Evolutionary conservation across 1,284 basidiomycete species (phyloP).

Genomic region (Puccinia hordei): DNA sequence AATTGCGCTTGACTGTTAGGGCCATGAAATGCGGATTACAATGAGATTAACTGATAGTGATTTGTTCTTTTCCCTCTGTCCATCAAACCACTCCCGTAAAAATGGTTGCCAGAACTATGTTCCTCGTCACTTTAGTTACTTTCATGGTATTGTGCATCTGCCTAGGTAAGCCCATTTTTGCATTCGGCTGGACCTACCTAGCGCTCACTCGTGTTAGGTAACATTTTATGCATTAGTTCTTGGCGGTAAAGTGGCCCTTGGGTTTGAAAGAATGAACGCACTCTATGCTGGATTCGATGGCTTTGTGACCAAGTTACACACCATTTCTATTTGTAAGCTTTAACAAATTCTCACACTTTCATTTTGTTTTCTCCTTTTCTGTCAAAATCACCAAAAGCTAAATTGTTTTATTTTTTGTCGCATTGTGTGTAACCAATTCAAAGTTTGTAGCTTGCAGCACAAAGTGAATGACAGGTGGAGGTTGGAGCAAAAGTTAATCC

Average conservation of each 20-base stretch:
- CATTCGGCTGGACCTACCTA: not conserved
- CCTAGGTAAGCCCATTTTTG: slow-evolving; percentile 1
- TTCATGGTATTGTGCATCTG: slow-evolving; percentile 5
- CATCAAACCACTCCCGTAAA: not conserved
- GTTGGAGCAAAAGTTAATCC: slow-evolving; percentile 1
- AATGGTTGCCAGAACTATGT: slow-evolving; percentile 12
- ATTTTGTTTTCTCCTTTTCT: too few relatives aligned
- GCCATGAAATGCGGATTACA: not conserved
- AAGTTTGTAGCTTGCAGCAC: slow-evolving; percentile 49
- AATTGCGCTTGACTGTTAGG: not conserved
- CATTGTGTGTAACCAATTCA: not conserved
- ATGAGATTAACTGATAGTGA: not conserved
- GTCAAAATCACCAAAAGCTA: too few relatives aligned
- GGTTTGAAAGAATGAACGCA: slow-evolving; percentile 31
- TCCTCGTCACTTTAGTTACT: slow-evolving; percentile 26
- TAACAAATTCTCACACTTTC: not conserved
- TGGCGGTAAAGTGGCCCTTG: not conserved
- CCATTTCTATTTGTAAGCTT: slow-evolving; percentile 42
- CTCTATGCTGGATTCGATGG: slow-evolving; percentile 28
- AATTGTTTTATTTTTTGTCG: too few relatives aligned
- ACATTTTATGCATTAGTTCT: slow-evolving; percentile 15
- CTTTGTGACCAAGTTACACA: slow-evolving; percentile 18
- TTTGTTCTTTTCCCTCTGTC: not conserved
- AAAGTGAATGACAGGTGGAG: slow-evolving; percentile 44
- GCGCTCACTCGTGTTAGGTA: not conserved